A percentile compares a stretch with the other conserved stretches of the same genome.
phyloP scores from a whole-genome alignment of 768 basidiomycete species.

The Trametes sanguinea region DNA sequence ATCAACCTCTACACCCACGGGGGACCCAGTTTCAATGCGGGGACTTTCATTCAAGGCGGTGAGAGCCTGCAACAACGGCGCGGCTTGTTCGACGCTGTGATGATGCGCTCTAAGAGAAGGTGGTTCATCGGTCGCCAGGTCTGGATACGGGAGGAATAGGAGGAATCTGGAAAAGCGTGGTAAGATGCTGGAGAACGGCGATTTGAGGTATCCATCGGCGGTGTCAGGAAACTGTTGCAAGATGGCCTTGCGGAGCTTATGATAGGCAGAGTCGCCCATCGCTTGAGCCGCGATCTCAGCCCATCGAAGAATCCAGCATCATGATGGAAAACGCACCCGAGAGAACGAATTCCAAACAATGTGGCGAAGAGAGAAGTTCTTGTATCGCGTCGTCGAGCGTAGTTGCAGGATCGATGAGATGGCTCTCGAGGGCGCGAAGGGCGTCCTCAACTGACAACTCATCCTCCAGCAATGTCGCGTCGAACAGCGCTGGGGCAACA shows the following conservation, averaged over 20 bases:
- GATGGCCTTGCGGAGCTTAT: not conserved
- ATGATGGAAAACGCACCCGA: not conserved
- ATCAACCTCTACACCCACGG: not conserved
- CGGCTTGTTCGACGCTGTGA: not conserved
- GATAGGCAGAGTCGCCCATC: not conserved
- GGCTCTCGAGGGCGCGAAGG: slow-evolving; percentile 3
- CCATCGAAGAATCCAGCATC: not conserved
- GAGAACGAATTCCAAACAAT: slow-evolving; percentile 3
- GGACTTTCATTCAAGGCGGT: not conserved
- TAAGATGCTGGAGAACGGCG: slow-evolving; percentile 1
- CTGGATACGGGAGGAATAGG: slow-evolving; percentile 14
- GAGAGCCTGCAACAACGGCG: not conserved
- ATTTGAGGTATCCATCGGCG: not conserved
- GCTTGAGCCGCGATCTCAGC: not conserved
- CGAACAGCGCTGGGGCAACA: not conserved
- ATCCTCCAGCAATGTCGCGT: not conserved
- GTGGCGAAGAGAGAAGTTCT: not conserved
- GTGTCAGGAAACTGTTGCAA: slow-evolving; percentile 1
- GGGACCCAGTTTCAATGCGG: not conserved
- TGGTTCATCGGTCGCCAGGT: not conserved
- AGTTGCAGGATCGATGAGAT: slow-evolving; percentile 4
- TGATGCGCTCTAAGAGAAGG: not conserved
- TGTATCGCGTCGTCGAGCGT: not conserved
- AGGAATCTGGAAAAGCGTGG: slow-evolving; percentile 13
- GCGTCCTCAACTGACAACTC: not conserved